These are phyloP conservation scores for Pseudodiploospora longispora DNA, from an alignment of 2,329 filamentous ascomycete species.

Conservation along the genomic window DNA sequence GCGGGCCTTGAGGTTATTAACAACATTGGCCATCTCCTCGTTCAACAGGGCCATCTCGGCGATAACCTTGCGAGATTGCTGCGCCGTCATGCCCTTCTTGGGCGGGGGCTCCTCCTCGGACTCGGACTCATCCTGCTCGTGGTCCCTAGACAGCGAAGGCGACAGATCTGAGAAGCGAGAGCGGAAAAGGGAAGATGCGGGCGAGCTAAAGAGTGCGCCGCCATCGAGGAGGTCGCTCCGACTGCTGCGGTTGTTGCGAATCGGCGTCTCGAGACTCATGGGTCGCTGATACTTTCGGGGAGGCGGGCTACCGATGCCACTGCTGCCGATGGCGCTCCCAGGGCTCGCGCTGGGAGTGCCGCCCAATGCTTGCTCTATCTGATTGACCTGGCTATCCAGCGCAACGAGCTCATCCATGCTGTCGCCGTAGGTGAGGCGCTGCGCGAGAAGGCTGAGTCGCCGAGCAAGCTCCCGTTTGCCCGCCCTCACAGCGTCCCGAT, in stretches of 20 bases:
- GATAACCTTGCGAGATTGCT: constrained; percentile 30
- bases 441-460: constrained; percentile 30
- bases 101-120: constrained; percentile 18
- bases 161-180: constrained; percentile 33
- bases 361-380: constrained; percentile 24
- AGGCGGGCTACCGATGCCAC: constrained; percentile 5
- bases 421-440: constrained; percentile 27
- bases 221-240: constrained; percentile 10
- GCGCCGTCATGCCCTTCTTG: constrained; percentile 23
- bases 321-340: constrained; percentile 11
- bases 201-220: constrained; percentile 25
- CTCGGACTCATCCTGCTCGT: constrained; percentile 17
- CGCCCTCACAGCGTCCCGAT: constrained; percentile 16
- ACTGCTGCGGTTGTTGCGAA: constrained; percentile 15
- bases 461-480: constrained; percentile 37
- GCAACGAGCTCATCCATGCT: constrained; percentile 25
- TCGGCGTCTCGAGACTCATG: constrained; percentile 14
- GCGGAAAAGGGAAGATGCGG: constrained; percentile 27
- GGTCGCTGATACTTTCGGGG: constrained; percentile 11
- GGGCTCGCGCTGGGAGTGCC: constrained; percentile 4
- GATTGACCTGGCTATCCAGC: constrained; percentile 29
- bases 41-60: constrained; percentile 35
- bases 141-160: constrained; percentile 24
- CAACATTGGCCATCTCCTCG: constrained; percentile 39
- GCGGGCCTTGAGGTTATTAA: constrained; percentile 43